These are phyloP conservation scores for Hawksworthiomyces lignivorus DNA, from an alignment of 2,329 filamentous ascomycete species.

Conservation along the genomic window DNA sequence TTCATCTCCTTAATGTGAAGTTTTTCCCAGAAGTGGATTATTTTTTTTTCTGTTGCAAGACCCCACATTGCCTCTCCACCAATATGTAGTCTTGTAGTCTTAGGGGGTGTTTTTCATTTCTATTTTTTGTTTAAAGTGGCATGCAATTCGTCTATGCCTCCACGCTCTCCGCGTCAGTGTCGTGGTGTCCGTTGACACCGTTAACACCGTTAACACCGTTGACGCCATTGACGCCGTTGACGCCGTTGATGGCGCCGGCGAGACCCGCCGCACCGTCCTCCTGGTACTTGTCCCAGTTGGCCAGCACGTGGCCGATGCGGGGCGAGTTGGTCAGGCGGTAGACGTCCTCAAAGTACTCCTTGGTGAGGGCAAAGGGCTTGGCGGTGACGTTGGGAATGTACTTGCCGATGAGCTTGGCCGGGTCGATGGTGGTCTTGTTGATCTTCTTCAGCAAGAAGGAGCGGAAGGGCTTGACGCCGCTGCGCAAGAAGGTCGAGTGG, in stretches of 20 bases:
- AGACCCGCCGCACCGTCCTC: constrained; percentile 33
- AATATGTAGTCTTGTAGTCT: too few species aligned
- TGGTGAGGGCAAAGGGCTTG: constrained; percentile 87
- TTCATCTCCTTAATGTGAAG: too few species aligned
- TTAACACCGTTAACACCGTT: constrained; percentile 11
- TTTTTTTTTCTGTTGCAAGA: too few species aligned
- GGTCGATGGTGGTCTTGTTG: constrained; percentile 97
- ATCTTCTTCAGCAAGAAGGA: constrained; percentile 99
- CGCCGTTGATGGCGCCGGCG: constrained; percentile 26
- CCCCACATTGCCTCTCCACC: too few species aligned
- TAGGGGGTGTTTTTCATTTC: too few species aligned
- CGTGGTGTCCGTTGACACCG: constrained; percentile 6
- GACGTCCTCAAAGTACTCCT: constrained; percentile 99
- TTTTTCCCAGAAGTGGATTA: too few species aligned
- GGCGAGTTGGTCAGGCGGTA: constrained; percentile 84
- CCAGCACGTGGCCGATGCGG: constrained; percentile 70
- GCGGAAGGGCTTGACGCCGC: constrained; percentile 97
- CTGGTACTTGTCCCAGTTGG: constrained; percentile 76
- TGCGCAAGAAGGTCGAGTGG: constrained; percentile 97
- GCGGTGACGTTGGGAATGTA: constrained; percentile 99
- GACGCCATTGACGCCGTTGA: constrained; percentile 19
- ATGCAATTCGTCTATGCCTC: constrained; percentile 1
- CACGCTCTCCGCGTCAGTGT: background rate
- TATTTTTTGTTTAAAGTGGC: too few species aligned
- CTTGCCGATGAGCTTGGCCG: constrained; percentile 92